These are phyloP conservation scores for Sporothrix schenckii DNA, from an alignment of 2,329 filamentous ascomycete species.

Conservation along the genomic window DNA sequence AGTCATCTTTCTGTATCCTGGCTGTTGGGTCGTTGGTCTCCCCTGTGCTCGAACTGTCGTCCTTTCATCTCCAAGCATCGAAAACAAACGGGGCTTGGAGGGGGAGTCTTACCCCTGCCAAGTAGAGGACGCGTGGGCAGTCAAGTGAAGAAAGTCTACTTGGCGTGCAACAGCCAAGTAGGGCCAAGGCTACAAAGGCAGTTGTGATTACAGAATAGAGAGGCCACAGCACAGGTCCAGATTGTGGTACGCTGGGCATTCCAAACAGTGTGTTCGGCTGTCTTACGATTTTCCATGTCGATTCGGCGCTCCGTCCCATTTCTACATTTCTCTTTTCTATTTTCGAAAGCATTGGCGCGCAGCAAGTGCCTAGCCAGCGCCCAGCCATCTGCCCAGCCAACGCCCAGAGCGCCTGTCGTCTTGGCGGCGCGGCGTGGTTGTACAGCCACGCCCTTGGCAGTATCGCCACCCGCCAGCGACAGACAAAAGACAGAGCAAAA, in stretches of 20 bases:
- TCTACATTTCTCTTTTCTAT: neutral
- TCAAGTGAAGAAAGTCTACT: neutral
- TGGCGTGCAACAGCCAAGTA: slow-evolving; percentile 4
- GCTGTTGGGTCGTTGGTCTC: neutral
- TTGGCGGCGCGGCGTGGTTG: slow-evolving; percentile 16
- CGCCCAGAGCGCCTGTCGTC: slow-evolving; percentile 23
- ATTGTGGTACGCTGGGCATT: neutral
- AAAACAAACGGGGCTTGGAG: neutral
- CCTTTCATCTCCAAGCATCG: neutral
- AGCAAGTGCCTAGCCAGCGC: slow-evolving; percentile 3
- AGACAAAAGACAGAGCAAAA: neutral
- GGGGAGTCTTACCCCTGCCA: slow-evolving; percentile 14
- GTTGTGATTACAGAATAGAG: neutral
- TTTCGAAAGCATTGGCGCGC: slow-evolving; percentile 23
- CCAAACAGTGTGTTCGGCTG: neutral
- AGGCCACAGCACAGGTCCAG: neutral
- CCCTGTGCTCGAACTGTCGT: neutral
- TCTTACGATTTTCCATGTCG: neutral
- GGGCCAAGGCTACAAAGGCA: neutral
- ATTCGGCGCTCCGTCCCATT: neutral
- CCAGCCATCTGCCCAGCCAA: slow-evolving; percentile 17
- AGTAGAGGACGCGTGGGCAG: slow-evolving; percentile 21
- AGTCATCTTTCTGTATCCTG: neutral
- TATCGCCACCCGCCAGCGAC: slow-evolving; percentile 9
- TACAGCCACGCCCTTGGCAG: slow-evolving; percentile 25